Base-by-base conservation (phyloP, 139 green algal species). In the Mesotaenium endlicherianum region DNA sequence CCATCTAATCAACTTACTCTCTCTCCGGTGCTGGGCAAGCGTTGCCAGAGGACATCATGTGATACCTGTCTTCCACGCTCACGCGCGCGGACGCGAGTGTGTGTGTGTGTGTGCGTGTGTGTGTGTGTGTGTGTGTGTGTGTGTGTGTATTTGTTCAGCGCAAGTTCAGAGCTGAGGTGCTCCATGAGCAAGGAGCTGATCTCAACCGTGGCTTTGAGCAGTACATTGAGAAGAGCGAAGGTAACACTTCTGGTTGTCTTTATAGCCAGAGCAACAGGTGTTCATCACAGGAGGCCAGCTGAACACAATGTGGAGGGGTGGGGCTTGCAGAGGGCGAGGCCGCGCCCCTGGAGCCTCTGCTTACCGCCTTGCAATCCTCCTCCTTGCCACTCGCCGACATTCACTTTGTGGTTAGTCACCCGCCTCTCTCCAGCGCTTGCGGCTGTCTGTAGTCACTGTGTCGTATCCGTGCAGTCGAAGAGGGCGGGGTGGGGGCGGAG, bases 141-240 rank as follows among this genome's bases (percentile, higher is more conserved):
- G n/a, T n/a, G n/a, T n/a, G n/a, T n/a, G n/a, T n/a, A n/a, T n/a
- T n/a, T n/a, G n/a, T 75, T 34, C 70, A 78, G 70, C 39, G 70
- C 5, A n/a, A 31, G 16, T 78, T 78, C 47, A 45, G 70, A 53
- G 43, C 16, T 5, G 57, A 20, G 17, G 11, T 77, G 16, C 39
- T 78, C 20, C 17, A 53, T 36, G 34, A 70, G 44, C 11, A 0
- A 0, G 75, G 50, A 4, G 49, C 26, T n/a, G 77, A 84, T 55
- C 77, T 84, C 16, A 84, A 84, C 36, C n/a, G 36, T 4, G 77
- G 77, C 20, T 84, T 77, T 44, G 57, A 79, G 31, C 39, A 26
- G 42, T 84, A 77, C 39, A 30, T 77, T 14, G 57, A 64, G 47
- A 84, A 84, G 47, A 8, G 57, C 1, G 77, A 84, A 2, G 34